Conservation (phyloP, 164 flowering plant genomes). For the Stephania yunnanensis region DNA sequence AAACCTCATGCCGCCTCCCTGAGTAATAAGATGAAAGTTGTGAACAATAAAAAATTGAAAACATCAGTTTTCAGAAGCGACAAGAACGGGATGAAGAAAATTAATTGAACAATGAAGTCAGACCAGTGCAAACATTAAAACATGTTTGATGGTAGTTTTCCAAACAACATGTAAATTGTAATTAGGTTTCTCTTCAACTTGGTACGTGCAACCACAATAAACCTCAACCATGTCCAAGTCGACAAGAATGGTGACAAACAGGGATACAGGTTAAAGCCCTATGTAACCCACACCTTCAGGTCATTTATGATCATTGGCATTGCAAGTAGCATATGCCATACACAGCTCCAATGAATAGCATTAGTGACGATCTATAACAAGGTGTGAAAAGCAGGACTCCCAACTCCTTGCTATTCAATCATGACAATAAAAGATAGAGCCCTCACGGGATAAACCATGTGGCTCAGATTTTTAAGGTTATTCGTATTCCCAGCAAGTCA, state of each 20-base stretch:
- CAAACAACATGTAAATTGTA: neutral
- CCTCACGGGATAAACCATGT: no score
- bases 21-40: slow-evolving; percentile 16
- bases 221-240: neutral
- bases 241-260: no score
- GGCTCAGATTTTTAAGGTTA: no score
- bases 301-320: no score
- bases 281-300: neutral
- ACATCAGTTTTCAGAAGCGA: neutral
- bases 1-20: slow-evolving; percentile 56
- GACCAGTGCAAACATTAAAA: neutral
- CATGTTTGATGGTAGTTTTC: neutral
- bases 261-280: neutral
- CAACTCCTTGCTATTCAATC: no score
- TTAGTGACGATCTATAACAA: no score
- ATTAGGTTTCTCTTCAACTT: neutral
- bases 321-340: no score
- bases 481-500: no score
- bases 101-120: neutral
- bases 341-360: no score
- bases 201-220: neutral
- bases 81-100: neutral
- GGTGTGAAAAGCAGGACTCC: no score
- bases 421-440: no score
- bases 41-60: neutral